A percentile compares a stretch with the other conserved stretches of the same genome.
Conservation (phyloP, 805 yeast species). For the Kluyveromyces siamensis region DNA sequence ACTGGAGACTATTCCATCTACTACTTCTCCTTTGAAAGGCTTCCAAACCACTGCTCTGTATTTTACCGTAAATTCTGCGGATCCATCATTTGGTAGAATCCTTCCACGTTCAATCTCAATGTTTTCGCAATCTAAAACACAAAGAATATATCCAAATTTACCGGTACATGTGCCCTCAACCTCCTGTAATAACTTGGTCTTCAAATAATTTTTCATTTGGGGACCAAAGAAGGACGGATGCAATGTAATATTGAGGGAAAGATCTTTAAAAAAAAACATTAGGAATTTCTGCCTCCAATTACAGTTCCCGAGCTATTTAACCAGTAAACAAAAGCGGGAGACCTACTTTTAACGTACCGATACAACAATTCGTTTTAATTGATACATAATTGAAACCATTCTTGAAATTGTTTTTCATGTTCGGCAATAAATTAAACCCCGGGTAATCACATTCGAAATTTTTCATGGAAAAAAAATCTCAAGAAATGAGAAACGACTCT, state of each 20-base stretch:
- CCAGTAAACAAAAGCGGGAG: not conserved
- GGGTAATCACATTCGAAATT: not conserved
- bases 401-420: not conserved
- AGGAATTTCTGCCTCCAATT: not conserved
- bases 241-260: conserved; percentile 81
- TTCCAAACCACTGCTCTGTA: conserved; percentile 97
- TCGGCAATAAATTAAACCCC: not conserved
- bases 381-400: not conserved
- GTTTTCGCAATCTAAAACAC: conserved; percentile 89
- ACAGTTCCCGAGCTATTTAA: not conserved
- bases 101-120: conserved; percentile 93
- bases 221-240: conserved; percentile 98
- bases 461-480: not conserved
- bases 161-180: conserved; percentile 99
- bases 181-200: conserved; percentile 84
- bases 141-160: conserved; percentile 93
- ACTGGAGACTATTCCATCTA: conserved; percentile 90
- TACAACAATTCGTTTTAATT: too few relatives aligned
- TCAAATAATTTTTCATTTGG: conserved; percentile 87
- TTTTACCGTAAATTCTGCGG: conserved; percentile 93
- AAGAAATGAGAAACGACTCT: not conserved
- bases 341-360: too few relatives aligned
- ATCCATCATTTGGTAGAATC: conserved; percentile 83
- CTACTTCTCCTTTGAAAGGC: conserved; percentile 98
- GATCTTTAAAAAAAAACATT: conserved; percentile 61